phyloP scores from a whole-genome alignment of 148 eudicot species.

The Silene uniflora region DNA sequence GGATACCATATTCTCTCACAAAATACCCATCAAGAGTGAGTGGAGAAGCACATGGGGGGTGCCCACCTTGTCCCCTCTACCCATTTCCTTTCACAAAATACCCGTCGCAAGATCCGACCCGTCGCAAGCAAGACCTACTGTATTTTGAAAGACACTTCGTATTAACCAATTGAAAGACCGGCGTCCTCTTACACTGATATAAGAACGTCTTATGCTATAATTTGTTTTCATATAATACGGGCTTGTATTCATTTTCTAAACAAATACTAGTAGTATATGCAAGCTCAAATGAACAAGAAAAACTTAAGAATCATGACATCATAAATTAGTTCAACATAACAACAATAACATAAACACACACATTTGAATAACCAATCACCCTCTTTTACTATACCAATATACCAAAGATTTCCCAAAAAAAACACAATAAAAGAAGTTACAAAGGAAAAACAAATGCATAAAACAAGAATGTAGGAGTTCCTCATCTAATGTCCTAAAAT shows the following conservation, averaged over 20 bases:
- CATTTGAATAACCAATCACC: conserved; percentile 30
- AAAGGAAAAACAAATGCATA: background rate
- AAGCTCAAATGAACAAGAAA: background rate
- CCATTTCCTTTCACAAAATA: too few relatives aligned
- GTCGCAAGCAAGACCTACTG: too few relatives aligned
- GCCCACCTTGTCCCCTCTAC: too few relatives aligned
- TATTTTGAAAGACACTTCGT: too few relatives aligned
- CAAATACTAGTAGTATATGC: too few relatives aligned
- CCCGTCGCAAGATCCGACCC: too few relatives aligned
- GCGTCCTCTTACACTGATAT: too few relatives aligned
- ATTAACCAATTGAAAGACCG: too few relatives aligned
- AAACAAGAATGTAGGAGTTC: conserved; percentile 21
- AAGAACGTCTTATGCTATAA: too few relatives aligned
- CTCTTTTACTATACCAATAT: conserved; percentile 36
- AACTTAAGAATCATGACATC: background rate
- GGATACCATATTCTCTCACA: too few relatives aligned
- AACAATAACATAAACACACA: conserved; percentile 8
- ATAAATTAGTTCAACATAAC: conserved; percentile 5
- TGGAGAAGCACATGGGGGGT: too few relatives aligned
- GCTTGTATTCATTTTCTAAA: background rate
- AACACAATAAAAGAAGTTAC: conserved; percentile 1
- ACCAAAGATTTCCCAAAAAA: conserved; percentile 24
- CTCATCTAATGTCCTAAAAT: conserved; percentile 26
- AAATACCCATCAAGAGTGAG: too few relatives aligned
- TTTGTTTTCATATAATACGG: background rate